phyloP scores from a whole-genome alignment of 768 basidiomycete species.

The Psilocybe tampanensis region DNA sequence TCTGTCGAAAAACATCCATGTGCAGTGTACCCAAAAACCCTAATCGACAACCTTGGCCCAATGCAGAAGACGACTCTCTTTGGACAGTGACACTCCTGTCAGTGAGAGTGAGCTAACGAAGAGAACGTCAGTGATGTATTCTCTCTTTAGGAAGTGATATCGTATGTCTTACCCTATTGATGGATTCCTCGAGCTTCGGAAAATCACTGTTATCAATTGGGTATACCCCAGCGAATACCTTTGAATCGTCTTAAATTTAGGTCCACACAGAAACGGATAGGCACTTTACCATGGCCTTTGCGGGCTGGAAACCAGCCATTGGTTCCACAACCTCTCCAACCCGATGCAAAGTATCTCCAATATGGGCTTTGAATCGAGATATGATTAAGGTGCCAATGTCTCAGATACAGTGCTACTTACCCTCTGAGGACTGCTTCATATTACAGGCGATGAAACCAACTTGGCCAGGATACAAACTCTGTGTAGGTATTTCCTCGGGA shows the following conservation, averaged over 20 bases:
- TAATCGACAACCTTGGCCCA: slow-evolving; percentile 93
- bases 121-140: neutral
- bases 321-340: slow-evolving; percentile 75
- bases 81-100: slow-evolving; percentile 90
- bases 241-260: slow-evolving; percentile 1
- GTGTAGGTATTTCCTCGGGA: slow-evolving; percentile 83
- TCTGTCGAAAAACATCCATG: slow-evolving; percentile 95
- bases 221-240: slow-evolving; percentile 96
- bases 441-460: slow-evolving; percentile 92
- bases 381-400: neutral
- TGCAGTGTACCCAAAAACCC: slow-evolving; percentile 96
- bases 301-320: slow-evolving; percentile 88
- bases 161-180: slow-evolving; percentile 67
- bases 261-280: neutral
- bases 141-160: slow-evolving; percentile 11
- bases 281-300: slow-evolving; percentile 84
- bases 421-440: slow-evolving; percentile 97
- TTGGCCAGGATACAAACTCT: slow-evolving; percentile 71
- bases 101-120: slow-evolving; percentile 70
- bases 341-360: slow-evolving; percentile 91
- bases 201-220: slow-evolving; percentile 93
- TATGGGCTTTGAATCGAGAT: slow-evolving; percentile 61
- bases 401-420: slow-evolving; percentile 38
- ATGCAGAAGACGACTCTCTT: slow-evolving; percentile 89
- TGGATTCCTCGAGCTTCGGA: slow-evolving; percentile 92